Evolutionary conservation across 2,329 filamentous ascomycete species (phyloP).

Genomic region (Piedraia hortae): DNA sequence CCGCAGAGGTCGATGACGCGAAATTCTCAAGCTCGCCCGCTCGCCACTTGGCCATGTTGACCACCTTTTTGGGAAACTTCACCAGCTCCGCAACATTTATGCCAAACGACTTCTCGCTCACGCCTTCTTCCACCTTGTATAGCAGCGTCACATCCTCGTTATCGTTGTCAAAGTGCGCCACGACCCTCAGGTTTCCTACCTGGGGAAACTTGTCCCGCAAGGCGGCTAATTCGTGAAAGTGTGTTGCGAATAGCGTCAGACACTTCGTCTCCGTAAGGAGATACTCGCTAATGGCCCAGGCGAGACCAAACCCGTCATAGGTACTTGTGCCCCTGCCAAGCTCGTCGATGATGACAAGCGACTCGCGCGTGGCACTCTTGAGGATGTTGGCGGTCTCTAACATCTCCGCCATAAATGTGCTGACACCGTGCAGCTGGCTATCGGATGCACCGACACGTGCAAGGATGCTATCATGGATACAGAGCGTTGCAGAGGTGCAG

Average conservation of each 20-base stretch:
- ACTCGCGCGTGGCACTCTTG: slow-evolving; percentile 84
- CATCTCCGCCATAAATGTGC: slow-evolving; percentile 99
- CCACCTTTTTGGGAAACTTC: slow-evolving; percentile 84
- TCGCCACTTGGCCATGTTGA: slow-evolving; percentile 97
- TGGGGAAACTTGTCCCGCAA: slow-evolving; percentile 64
- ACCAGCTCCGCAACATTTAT: slow-evolving; percentile 96
- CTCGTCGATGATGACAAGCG: slow-evolving; percentile 94
- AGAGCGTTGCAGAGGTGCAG: slow-evolving; percentile 67
- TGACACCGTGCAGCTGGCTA: slow-evolving; percentile 89
- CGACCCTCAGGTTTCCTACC: slow-evolving; percentile 82
- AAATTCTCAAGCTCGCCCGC: slow-evolving; percentile 97
- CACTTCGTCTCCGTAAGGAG: slow-evolving; percentile 88
- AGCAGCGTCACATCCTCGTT: slow-evolving; percentile 69
- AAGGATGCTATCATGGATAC: slow-evolving; percentile 89
- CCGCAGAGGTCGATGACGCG: slow-evolving; percentile 39
- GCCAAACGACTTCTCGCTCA: slow-evolving; percentile 92
- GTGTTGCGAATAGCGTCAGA: slow-evolving; percentile 84
- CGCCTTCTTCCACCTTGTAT: slow-evolving; percentile 85
- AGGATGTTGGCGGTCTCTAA: slow-evolving; percentile 95
- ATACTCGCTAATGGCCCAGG: slow-evolving; percentile 95
- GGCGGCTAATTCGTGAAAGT: slow-evolving; percentile 93
- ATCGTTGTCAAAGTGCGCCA: slow-evolving; percentile 49
- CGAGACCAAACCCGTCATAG: slow-evolving; percentile 94
- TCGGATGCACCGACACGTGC: slow-evolving; percentile 88
- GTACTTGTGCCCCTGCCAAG: slow-evolving; percentile 89